phyloP scores from a whole-genome alignment of 768 basidiomycete species.

The Mycena albidolilacea region DNA sequence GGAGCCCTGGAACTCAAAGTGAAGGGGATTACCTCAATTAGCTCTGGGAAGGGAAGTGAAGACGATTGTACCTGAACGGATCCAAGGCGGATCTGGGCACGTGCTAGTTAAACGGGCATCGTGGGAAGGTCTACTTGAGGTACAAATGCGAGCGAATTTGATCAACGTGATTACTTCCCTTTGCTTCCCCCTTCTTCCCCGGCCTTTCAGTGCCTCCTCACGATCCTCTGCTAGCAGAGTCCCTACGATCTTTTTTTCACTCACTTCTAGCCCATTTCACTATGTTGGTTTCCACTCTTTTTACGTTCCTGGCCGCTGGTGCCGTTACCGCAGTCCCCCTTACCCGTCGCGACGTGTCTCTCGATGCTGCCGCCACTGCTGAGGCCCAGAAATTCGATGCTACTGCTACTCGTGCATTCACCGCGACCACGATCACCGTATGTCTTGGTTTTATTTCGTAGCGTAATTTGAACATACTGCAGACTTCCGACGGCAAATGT shows the following conservation, averaged over 20 bases:
- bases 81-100: too few relatives aligned
- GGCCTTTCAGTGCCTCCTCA: background rate
- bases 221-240: conserved; percentile 40
- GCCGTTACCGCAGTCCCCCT: conserved; percentile 37
- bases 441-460: background rate
- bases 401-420: conserved; percentile 43
- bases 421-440: conserved; percentile 43
- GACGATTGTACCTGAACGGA: too few relatives aligned
- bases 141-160: background rate
- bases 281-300: conserved; percentile 41
- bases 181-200: background rate
- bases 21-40: too few relatives aligned
- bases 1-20: too few relatives aligned
- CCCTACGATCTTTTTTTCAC: conserved; percentile 32
- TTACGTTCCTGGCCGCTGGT: conserved; percentile 40
- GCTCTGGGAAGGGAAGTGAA: too few relatives aligned
- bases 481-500: conserved; percentile 44
- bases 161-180: background rate
- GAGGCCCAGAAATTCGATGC: conserved; percentile 40
- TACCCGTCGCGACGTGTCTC: conserved; percentile 31
- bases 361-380: conserved; percentile 36
- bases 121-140: background rate
- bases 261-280: background rate
- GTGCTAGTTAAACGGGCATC: background rate
- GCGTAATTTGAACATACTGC: background rate